Base-by-base conservation (phyloP, 2,329 filamentous ascomycete genomes). In the Colletotrichum eleusines region DNA sequence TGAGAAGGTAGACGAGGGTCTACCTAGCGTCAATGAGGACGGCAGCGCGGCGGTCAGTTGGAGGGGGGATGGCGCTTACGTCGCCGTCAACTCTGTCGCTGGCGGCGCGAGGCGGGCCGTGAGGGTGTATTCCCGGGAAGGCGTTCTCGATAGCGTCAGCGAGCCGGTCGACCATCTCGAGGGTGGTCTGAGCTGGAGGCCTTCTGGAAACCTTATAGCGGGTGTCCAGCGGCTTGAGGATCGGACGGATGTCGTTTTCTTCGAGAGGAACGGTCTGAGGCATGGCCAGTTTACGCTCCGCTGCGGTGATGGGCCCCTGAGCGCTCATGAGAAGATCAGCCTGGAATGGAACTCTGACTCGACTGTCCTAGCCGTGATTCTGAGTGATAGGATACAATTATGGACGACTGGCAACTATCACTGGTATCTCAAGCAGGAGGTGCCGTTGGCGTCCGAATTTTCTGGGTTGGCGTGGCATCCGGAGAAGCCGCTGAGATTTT, bases 381-480 rank as follows among this genome's bases (percentile, higher is more conserved):
- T 95, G 75, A 84, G 85, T 40, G 89, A 94, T 73, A 87, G 89
- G 66, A 83, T 96, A n/a, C 96, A 99, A 78, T 84, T 99, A 1
- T 99, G 96, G 96, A 97, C 94, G 0, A 97, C 92, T 87, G 93
- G 94, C 26, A 99, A 99, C 79, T 99, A 99, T 75, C 94, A 98
- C 78, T 99, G 96, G 89, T 98, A 98, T 79, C 85, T 99, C 20
- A 99, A 99, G 82, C 94, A 97, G 79, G 94, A 98, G 78, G 85
- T 98, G 8, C 81, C 83, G 8, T 82, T 86, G 8, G 75, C 79
- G 9, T 76, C 75, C 16, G 74, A 76, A 4, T 76, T 80, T 48
- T 62, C 76, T 57, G 75, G 78, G 48, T 74, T 89, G n/a, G 78
- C 84, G 0, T 99, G 96, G 96, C 94, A 99, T 79, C 89, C 94